Evolutionary conservation across 192 early-diverging fungal species (phyloP), one percentile per base, ranked within the genome.

Genomic region (Cetraspora pellucida): DNA sequence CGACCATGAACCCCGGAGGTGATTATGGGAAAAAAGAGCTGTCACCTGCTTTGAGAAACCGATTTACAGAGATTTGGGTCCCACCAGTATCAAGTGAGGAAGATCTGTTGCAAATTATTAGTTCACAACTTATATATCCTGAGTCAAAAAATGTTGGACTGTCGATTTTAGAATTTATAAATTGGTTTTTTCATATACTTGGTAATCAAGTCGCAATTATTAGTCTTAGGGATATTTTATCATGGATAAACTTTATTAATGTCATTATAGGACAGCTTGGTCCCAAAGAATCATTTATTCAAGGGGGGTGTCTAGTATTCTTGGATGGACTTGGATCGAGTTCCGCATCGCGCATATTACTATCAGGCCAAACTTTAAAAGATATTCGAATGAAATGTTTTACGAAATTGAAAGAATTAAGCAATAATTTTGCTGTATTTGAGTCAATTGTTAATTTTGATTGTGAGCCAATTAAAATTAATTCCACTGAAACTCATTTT

Each of bases 1-100:
- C 97, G 2, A 99, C 97, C 3, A 99, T 99, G 97, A 99, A 99
- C 82, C 97, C 97, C 5, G 97, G 97, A 47, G 97, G 97, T 58
- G 97, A 99, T 81, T 98, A 96, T 81, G 97, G 97, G 52, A 99
- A 99, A 84, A 97, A 97, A 78, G 97, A 99, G 81, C 88, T 99
- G 17, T 95, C 94, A 13, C 97, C 97, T 46, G 97, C 97, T 9
- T 88, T 99, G 66, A 89, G 97, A 49, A 99, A 99, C 83, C 91
- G 97, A 64, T 99, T 99, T 76, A 97, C 96, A 7, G 97, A 99
- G 81, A 90, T 99, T 25, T 99, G 97, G 97, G 95, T 96, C 2
- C 94, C 95, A 7, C 82, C 90, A n/a, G 91, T 97, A 3, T 86
- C 88, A 0, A 93, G 94, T 83, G 80, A 82, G 43, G 88, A 88